Evolutionary conservation across 2,329 filamentous ascomycete species (phyloP), one percentile per base, ranked within the genome.

Genomic region (Microcyclospora tardicrescens): DNA sequence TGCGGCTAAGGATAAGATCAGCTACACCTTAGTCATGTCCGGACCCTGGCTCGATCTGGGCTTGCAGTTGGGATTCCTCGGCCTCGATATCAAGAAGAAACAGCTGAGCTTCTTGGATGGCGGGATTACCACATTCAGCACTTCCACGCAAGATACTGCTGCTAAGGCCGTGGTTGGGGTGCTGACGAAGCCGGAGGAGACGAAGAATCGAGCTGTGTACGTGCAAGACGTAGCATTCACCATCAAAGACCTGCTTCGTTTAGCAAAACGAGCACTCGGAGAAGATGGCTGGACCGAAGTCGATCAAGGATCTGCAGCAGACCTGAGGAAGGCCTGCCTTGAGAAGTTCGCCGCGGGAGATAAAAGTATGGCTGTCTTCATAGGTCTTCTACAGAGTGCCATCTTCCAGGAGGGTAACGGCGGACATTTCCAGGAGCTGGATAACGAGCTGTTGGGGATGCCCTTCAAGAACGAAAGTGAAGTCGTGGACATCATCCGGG

Each of bases 391-490:
- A 34, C 45, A 51, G 16, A 38, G 49, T 28, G 57, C 49, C 5
- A 48, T 49, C 4, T 60, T 47, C 42, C 46, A 43, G 29, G 33
- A 42, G 3, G 51, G 48, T 2, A 62, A 58, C 46, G 54, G 55
- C 3, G 53, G 53, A 37, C 49, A 59, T 34, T 58, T 59, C 43
- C 38, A 39, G 11, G 47, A 47, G 34, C 49, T 57, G 38, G 60
- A 62, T 39, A 64, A 63, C 38, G 50, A 57, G 28, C 38, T 62
- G 43, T 46, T 63, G 13, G 59, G 61, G 2, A 39, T 60, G 19
- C 52, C 58, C 42, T 47, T 47, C 35, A 34, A 56, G 43, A 49
- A 40, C 15, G 48, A 53, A 33, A 39, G 37, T 13, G 54, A 56
- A 34, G 28, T 60, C 10, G 48, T 53, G 41, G 47, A 45, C 19